Conservation (phyloP, 441 rosid genomes). For the Gossypium schwendimanii region DNA sequence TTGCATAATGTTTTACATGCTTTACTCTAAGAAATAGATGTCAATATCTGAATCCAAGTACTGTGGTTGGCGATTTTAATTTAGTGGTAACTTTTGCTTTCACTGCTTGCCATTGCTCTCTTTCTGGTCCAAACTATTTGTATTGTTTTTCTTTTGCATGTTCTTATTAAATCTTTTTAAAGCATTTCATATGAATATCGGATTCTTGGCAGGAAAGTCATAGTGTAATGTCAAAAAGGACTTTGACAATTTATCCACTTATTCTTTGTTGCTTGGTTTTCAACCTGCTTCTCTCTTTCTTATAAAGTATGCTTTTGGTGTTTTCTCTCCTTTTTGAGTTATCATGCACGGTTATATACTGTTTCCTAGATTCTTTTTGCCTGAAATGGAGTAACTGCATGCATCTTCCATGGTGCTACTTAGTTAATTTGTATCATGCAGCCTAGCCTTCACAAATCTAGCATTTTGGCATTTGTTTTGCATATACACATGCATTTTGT, state of each 20-base stretch:
- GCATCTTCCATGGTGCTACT: background rate
- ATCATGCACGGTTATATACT: background rate
- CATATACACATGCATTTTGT: background rate
- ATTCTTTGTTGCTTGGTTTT: background rate
- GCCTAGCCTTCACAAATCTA: background rate
- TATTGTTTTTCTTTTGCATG: background rate
- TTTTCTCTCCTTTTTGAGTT: background rate
- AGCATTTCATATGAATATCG: background rate
- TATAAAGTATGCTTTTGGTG: background rate
- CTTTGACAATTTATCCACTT: background rate
- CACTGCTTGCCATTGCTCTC: background rate
- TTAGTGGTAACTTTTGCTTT: background rate
- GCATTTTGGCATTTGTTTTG: background rate
- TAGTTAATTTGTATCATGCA: background rate
- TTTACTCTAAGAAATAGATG: background rate
- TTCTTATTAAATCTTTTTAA: background rate
- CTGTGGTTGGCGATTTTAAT: background rate
- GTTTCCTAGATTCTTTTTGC: background rate
- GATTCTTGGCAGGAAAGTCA: constrained; percentile 1
- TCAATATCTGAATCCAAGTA: background rate
- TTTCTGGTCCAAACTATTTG: background rate
- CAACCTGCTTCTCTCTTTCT: background rate
- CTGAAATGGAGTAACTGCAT: background rate
- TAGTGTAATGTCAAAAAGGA: background rate
- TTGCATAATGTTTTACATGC: background rate